phyloP scores from a whole-genome alignment of 148 eudicot species.

The Nyssa sinensis region DNA sequence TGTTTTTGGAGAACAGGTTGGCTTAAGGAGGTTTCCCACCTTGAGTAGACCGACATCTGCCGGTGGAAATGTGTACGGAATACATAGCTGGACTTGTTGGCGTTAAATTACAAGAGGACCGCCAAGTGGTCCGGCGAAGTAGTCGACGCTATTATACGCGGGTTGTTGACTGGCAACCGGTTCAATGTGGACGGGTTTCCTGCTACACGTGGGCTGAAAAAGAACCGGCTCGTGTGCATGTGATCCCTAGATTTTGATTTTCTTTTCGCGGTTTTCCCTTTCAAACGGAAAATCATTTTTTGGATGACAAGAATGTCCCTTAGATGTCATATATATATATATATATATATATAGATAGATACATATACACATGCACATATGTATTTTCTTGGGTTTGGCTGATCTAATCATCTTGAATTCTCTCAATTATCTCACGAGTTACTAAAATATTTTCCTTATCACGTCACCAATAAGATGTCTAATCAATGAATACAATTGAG shows the following conservation, averaged over 20 bases:
- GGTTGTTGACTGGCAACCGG: slow-evolving; percentile 29
- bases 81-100: background rate
- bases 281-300: slow-evolving; percentile 1
- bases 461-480: no score
- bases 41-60: slow-evolving; percentile 46
- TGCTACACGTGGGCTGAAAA: slow-evolving; percentile 27
- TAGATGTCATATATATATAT: background rate
- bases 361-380: no score
- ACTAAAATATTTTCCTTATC: no score
- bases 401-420: no score
- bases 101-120: background rate
- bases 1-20: slow-evolving; percentile 45
- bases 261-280: background rate
- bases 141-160: slow-evolving; percentile 33
- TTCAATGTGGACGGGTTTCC: slow-evolving; percentile 26
- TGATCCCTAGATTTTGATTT: slow-evolving; percentile 3
- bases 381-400: no score
- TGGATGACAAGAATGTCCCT: slow-evolving; percentile 16
- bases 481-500: no score
- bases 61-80: slow-evolving; percentile 33
- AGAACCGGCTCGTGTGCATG: slow-evolving; percentile 17
- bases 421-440: no score
- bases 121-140: slow-evolving; percentile 6
- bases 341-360: no score
- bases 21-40: slow-evolving; percentile 18